Evolutionary conservation across 768 basidiomycete genomes (phyloP).

Genomic region (Mycena kentingensis): DNA sequence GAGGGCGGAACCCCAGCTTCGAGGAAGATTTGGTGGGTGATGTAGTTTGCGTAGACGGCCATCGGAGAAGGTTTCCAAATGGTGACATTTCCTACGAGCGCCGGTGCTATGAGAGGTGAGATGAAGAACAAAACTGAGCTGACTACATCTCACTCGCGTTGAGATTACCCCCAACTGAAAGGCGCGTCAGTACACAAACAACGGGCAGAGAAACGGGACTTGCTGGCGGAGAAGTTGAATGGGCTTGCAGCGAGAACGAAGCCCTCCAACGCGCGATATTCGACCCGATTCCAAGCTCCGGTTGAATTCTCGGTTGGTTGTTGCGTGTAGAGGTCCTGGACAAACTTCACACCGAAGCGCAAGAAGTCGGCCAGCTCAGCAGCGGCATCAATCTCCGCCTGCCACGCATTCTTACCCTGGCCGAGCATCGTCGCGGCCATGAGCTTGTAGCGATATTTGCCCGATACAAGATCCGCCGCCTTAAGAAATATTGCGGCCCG

Average conservation of each 20-base stretch:
- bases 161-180: constrained; percentile 96
- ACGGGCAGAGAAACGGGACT: too few relatives aligned
- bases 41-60: constrained; percentile 93
- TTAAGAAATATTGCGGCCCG: constrained; percentile 98
- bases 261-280: constrained; percentile 97
- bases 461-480: constrained; percentile 93
- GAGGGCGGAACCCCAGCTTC: constrained; percentile 94
- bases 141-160: constrained; percentile 54
- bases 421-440: constrained; percentile 97
- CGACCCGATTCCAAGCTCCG: constrained; percentile 94
- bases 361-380: constrained; percentile 97
- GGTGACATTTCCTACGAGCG: constrained; percentile 91
- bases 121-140: constrained; percentile 3
- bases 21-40: constrained; percentile 85
- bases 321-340: constrained; percentile 89
- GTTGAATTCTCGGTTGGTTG: constrained; percentile 86
- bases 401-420: constrained; percentile 99
- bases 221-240: constrained; percentile 98
- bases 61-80: constrained; percentile 98
- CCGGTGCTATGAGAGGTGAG: constrained; percentile 59
- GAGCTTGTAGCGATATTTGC: constrained; percentile 94
- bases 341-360: constrained; percentile 94
- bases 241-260: constrained; percentile 98
- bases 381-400: constrained; percentile 98
- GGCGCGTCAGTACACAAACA: too few relatives aligned